Evolutionary conservation across 148 eudicot species (phyloP).

Genomic region (Tetragonia tetragonoides): DNA sequence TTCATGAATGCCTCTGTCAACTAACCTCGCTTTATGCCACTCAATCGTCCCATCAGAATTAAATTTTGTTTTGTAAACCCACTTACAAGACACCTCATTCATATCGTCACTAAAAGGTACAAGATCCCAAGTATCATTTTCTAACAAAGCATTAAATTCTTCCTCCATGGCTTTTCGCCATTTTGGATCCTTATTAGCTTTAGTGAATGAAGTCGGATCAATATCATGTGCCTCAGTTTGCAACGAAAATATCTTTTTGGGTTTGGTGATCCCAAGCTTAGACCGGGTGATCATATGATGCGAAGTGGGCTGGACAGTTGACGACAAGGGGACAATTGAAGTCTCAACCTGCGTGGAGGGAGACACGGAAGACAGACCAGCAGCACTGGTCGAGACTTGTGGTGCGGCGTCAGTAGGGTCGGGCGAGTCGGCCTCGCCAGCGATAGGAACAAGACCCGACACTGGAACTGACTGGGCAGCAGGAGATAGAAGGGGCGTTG

Average conservation of each 20-base stretch:
- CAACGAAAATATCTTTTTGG: background rate
- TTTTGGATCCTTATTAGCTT: too few species aligned
- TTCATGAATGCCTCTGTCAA: background rate
- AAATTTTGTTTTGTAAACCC: background rate
- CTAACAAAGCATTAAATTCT: background rate
- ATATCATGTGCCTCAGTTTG: background rate
- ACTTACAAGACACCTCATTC: too few species aligned
- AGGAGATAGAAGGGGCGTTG: too few species aligned
- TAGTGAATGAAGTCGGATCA: background rate
- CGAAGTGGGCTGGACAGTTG: too few species aligned
- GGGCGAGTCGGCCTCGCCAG: too few species aligned
- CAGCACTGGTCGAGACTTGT: too few species aligned
- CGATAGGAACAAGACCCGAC: too few species aligned
- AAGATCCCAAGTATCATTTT: background rate
- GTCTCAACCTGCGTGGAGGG: background rate
- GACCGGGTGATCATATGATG: too few species aligned
- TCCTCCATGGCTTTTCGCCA: background rate
- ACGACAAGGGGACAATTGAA: too few species aligned
- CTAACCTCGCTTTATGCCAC: background rate
- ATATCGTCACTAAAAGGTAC: background rate
- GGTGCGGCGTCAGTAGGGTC: too few species aligned
- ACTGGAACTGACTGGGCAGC: too few species aligned
- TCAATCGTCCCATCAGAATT: background rate
- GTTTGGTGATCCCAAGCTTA: background rate
- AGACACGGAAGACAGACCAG: too few species aligned